Evolutionary conservation across 805 yeast species (phyloP).

Genomic region (Wickerhamiella kurtzmanii): DNA sequence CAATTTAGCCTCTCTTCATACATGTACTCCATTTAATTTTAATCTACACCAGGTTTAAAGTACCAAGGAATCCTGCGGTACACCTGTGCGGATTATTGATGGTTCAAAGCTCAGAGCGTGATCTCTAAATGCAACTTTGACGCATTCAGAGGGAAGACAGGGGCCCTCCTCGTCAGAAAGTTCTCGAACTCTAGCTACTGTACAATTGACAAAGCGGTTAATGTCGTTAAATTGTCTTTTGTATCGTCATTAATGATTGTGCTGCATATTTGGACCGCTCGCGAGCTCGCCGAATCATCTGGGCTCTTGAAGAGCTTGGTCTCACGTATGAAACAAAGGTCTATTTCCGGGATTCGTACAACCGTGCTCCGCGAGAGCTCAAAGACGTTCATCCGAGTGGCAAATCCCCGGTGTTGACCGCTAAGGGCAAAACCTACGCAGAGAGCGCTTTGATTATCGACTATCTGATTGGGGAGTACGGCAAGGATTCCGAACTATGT

Average conservation of each 20-base stretch:
- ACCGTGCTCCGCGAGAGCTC: conserved; percentile 38
- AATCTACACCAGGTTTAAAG: no score
- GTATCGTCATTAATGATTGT: conserved; percentile 2
- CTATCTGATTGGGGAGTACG: conserved; percentile 39
- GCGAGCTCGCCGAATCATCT: conserved; percentile 46
- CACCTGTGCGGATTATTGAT: no score
- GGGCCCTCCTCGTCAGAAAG: no score
- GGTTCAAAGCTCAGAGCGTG: no score
- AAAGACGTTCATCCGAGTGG: conserved; percentile 48
- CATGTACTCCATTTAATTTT: no score
- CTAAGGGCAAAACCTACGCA: conserved; percentile 32
- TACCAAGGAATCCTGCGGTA: no score
- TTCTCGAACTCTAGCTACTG: no score
- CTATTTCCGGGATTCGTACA: conserved; percentile 36
- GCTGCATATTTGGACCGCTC: conserved; percentile 44
- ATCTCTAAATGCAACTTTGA: no score
- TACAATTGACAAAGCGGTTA: background rate
- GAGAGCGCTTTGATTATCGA: conserved; percentile 51
- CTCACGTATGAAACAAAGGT: conserved; percentile 42
- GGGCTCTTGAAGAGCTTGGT: conserved; percentile 50
- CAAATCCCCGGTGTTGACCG: conserved; percentile 46
- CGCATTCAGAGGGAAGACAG: no score
- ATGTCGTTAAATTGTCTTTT: background rate
- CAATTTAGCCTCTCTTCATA: no score
- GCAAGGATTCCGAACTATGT: conserved; percentile 28